Base-by-base conservation (phyloP, 257 asterid species). In the Ophiorrhiza pumila region DNA sequence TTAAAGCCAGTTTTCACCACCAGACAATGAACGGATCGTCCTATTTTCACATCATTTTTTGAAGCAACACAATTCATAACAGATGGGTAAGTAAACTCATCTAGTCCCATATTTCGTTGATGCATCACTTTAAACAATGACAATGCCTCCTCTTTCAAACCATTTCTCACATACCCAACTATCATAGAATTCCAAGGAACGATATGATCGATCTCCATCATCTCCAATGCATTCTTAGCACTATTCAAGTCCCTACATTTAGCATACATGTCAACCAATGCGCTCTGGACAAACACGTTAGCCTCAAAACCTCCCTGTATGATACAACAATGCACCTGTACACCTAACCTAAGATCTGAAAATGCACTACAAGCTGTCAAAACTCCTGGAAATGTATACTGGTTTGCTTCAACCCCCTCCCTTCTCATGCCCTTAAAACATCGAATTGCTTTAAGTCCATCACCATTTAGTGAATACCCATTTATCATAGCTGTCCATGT, bases 401-500 rank as follows among this genome's bases (percentile, higher is more conserved):
- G 94, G 64, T 91, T 91, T 5, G 94, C 89, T 77, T 80, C 91
- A 65, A 86, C 34, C 61, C 91, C 93, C 66, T 84, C 87, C 13
- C 49, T 77, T 76, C 87, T 84, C 97, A 91, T 91, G 42, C 83
- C 76, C 57, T 71, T 71, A 74, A 91, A 93, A 76, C 96, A 89
- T 77, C 50, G 79, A 25, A 88, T 81, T 14, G 90, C 85, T 78
- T 80, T 68, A 0, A 70, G 23, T 2, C 81, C 81, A 69, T 89
- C 81, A 0, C 94, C 90, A 41, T 88, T 91, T 27, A 67, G 77
- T 35, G 96, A 85, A 78, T 91, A 91, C 18, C 96, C 97, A 35
- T 83, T 88, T 41, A 93, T 77, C 92, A 89, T 87, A 12, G 96
- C 97, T 17, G 96, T 93, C 96, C 97, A 93, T 65, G 97, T 88